These are phyloP conservation scores for Vaccinium vitisidaea DNA, from an alignment of 148 eudicot genomes.

Conservation along the genomic window DNA sequence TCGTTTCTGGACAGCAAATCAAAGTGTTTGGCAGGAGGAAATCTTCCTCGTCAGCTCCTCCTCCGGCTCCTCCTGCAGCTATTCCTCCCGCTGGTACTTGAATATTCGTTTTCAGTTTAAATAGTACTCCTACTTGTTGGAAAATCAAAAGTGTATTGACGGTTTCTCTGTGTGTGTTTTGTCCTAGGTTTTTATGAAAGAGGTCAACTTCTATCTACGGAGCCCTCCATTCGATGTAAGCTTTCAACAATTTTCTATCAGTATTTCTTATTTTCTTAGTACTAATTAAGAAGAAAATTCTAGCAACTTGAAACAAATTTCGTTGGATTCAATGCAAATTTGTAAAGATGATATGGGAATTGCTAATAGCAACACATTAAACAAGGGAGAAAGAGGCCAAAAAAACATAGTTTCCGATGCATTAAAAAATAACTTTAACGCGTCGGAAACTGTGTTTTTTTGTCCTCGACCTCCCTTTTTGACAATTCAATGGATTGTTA, in stretches of 20 bases:
- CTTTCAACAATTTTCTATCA: background rate
- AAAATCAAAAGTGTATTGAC: background rate
- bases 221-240: slow-evolving; percentile 57
- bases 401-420: too few species aligned
- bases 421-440: too few species aligned
- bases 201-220: slow-evolving; percentile 38
- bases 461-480: too few species aligned
- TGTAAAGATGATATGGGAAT: too few species aligned
- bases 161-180: background rate
- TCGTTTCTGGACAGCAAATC: slow-evolving; percentile 65
- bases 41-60: slow-evolving; percentile 25
- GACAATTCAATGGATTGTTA: too few species aligned
- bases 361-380: too few species aligned
- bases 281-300: background rate
- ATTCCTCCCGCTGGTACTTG: slow-evolving; percentile 9
- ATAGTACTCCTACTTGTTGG: background rate
- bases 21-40: slow-evolving; percentile 82
- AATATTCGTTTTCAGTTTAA: background rate
- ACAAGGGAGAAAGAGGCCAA: too few species aligned
- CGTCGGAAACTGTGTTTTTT: too few species aligned
- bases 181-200: slow-evolving; percentile 45
- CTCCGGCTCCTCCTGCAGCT: slow-evolving; percentile 7
- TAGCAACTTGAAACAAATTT: background rate
- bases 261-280: background rate
- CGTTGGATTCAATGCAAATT: too few species aligned